Evolutionary conservation across 2,329 filamentous ascomycete species (phyloP), one percentile per base, ranked within the genome.

Genomic region (Trichoderma arundinaceum): DNA sequence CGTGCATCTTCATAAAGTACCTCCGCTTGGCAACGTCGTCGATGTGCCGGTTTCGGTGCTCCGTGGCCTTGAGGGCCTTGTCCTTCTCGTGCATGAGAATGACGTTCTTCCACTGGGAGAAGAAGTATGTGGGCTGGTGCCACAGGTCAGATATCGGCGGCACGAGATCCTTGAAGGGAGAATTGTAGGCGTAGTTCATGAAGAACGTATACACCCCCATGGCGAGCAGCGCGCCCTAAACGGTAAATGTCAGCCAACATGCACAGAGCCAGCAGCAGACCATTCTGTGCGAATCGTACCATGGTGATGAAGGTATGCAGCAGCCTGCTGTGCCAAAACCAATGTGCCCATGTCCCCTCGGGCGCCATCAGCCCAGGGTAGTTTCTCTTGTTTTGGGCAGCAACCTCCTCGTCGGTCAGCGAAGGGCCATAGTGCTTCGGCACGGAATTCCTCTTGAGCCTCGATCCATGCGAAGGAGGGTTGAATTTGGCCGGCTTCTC

Each of bases 291-390:
- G 28, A 15, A 28, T 33, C 85, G 66, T 83, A 96, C 92, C 82
- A 97, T 83, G 2, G 92, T 91, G 75, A 99, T 94, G 77, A 86
- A 90, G 33, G 92, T 77, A 78, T 99, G 94, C 65, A 98, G 86
- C 64, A 81, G 80, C 66, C 86, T 85, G 76, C 87, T 94, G 71
- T 92, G 88, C 75, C 96, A 83, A 77, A 98, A 94, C 86, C 90
- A 94, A 77, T 94, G 86, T 79, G 91, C 85, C 78, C 92, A 92
- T 0, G 90, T 92, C 6, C 92, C 92, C 74, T 90, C 83, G 0
- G 93, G 89, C 53, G 94, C 91, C 84, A 96, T 93, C 85, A 96
- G 89, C 72, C 94, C 90, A 1, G 95, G 95, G 76, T 98, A 98
- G 69, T 90, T 82, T 77, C 86, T 90, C 69, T 79, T 85, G 70